These are phyloP conservation scores for Annulohypoxylon maeteangense DNA, from an alignment of 495 filamentous ascomycete species.

Conservation along the genomic window DNA sequence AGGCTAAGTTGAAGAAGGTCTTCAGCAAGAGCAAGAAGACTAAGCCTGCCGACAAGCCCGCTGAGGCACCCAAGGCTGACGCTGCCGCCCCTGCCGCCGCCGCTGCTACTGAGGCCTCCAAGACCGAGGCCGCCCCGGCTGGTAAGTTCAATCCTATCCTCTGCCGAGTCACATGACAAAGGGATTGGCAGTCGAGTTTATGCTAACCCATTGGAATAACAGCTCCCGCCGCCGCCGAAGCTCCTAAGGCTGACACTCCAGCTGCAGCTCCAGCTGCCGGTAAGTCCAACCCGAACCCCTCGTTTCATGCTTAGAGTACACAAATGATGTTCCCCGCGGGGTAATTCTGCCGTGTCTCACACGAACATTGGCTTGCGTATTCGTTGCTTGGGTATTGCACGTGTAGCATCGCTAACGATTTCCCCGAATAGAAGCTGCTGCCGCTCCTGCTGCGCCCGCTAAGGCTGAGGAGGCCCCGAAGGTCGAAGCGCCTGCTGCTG, in stretches of 20 bases:
- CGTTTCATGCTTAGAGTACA: constrained; percentile 3
- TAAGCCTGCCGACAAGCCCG: constrained; percentile 41
- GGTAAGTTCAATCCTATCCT: constrained; percentile 2
- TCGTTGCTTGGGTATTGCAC: constrained; percentile 1
- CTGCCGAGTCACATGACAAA: not conserved
- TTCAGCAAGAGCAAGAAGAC: constrained; percentile 55
- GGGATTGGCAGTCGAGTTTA: not conserved
- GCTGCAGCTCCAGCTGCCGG: not conserved
- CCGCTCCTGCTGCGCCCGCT: not conserved
- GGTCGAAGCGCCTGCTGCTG: constrained; percentile 1
- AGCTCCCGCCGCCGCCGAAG: constrained; percentile 6
- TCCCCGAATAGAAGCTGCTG: constrained; percentile 10
- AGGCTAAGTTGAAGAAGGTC: constrained; percentile 66
- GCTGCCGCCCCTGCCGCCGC: constrained; percentile 25
- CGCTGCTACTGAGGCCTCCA: constrained; percentile 34
- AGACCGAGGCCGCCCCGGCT: constrained; percentile 19
- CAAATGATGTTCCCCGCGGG: not conserved
- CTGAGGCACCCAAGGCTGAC: constrained; percentile 40
- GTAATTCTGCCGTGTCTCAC: not conserved
- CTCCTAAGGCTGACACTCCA: constrained; percentile 3
- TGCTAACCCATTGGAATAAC: constrained; percentile 1
- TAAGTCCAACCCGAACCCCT: constrained; percentile 10
- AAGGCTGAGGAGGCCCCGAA: constrained; percentile 14
- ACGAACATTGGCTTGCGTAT: not conserved
- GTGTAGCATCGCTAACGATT: constrained; percentile 11